phyloP scores from a whole-genome alignment of 2,329 filamentous ascomycete species.

The Aureobasidium sp. region DNA sequence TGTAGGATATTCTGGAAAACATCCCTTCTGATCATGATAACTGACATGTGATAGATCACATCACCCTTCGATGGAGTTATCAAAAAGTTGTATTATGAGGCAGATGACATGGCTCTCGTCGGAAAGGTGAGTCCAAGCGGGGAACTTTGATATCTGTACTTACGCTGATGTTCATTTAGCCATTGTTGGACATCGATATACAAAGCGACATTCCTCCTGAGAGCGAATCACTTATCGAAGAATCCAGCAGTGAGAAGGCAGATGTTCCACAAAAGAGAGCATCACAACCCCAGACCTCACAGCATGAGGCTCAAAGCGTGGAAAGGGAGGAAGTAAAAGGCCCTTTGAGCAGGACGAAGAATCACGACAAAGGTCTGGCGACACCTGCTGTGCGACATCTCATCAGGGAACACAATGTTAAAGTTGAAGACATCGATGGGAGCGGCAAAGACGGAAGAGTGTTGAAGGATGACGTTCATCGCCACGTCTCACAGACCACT shows the following conservation, averaged over 20 bases:
- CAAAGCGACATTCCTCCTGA: conserved; percentile 63
- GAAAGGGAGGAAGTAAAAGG: conserved; percentile 11
- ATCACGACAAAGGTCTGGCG: conserved; percentile 49
- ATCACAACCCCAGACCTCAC: background rate
- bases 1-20: conserved; percentile 28
- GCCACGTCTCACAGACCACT: conserved; percentile 21
- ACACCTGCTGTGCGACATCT: conserved; percentile 89
- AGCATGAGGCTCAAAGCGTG: background rate
- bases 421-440: conserved; percentile 70
- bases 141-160: too few species aligned
- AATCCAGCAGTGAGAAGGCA: conserved; percentile 23
- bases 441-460: conserved; percentile 89
- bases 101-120: conserved; percentile 92
- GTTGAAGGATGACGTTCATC: conserved; percentile 79
- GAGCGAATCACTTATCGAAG: conserved; percentile 39
- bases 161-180: conserved; percentile 37
- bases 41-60: conserved; percentile 58
- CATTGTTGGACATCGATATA: conserved; percentile 91
- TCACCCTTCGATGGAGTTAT: conserved; percentile 92
- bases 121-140: too few species aligned
- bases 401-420: conserved; percentile 67
- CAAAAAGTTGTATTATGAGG: conserved; percentile 91
- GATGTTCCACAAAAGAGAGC: conserved; percentile 14
- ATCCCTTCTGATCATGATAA: background rate
- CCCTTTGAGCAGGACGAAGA: conserved; percentile 1